Conservation (phyloP, 192 early-diverging fungal genomes). For the Thamnidium elegans region DNA sequence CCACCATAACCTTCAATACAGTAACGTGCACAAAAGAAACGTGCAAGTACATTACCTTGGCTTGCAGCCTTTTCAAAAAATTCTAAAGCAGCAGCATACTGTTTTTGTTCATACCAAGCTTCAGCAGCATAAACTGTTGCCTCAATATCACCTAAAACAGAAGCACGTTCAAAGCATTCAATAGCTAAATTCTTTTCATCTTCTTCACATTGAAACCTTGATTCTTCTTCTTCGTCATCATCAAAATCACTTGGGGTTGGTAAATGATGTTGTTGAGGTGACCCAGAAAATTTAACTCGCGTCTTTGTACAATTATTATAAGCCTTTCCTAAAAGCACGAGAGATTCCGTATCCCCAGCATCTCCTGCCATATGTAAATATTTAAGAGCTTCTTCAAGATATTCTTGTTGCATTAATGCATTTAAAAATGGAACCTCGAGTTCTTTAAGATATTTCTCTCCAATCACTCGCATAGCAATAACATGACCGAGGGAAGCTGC, state of each 20-base stretch:
- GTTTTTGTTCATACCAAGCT: conserved; percentile 25
- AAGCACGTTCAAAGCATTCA: conserved; percentile 29
- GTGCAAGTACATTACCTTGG: conserved; percentile 23
- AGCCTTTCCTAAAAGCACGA: conserved; percentile 22
- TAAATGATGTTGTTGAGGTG: conserved; percentile 3
- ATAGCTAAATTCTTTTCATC: conserved; percentile 14
- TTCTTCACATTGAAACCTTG: conserved; percentile 7
- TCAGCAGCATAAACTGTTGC: conserved; percentile 31
- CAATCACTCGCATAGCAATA: conserved; percentile 20
- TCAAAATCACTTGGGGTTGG: conserved; percentile 3
- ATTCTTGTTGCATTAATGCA: conserved; percentile 3
- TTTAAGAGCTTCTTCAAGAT: conserved; percentile 5
- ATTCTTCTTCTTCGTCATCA: background rate
- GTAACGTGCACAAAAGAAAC: conserved; percentile 32
- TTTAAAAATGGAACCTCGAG: background rate
- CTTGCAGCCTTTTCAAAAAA: conserved; percentile 26
- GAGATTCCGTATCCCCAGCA: conserved; percentile 24
- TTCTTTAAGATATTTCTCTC: conserved; percentile 2
- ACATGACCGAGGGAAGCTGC: conserved; percentile 19
- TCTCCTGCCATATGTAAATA: conserved; percentile 16
- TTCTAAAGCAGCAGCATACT: conserved; percentile 30
- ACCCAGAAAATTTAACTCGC: background rate
- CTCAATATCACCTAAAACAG: conserved; percentile 28
- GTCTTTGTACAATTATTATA: conserved; percentile 22
- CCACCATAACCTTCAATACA: conserved; percentile 24